These are phyloP conservation scores for Xylaria sp. DNA, from an alignment of 2,329 filamentous ascomycete genomes.

Conservation along the genomic window DNA sequence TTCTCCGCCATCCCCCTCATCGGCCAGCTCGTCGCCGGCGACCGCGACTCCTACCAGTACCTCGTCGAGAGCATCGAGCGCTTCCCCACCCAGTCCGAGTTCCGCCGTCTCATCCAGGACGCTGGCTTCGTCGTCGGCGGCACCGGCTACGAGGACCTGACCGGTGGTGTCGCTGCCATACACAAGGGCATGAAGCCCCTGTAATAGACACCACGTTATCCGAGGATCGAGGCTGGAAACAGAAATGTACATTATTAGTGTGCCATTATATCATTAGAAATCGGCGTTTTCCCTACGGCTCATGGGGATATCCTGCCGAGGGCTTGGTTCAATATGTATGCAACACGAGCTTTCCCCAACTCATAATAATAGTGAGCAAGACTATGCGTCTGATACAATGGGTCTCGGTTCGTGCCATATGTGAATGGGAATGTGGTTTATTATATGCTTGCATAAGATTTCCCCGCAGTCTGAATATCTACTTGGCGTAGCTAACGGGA, in stretches of 20 bases:
- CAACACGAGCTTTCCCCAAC: not conserved
- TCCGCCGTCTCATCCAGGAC: constrained; percentile 79
- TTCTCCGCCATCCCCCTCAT: constrained; percentile 94
- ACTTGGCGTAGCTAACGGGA: no score
- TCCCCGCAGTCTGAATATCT: no score
- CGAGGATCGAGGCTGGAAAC: not conserved
- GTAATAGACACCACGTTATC: constrained; percentile 6
- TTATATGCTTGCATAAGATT: not conserved
- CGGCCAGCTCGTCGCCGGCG: constrained; percentile 90
- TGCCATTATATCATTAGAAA: not conserved
- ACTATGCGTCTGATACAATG: not conserved
- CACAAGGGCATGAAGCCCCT: constrained; percentile 93
- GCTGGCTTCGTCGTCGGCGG: constrained; percentile 88
- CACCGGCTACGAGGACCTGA: constrained; percentile 86
- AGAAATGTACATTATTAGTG: constrained; percentile 19
- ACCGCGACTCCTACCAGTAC: constrained; percentile 97
- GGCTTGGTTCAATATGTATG: not conserved
- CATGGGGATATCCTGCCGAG: not conserved
- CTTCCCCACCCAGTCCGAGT: constrained; percentile 86
- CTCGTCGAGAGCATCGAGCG: constrained; percentile 96
- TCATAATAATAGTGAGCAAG: not conserved
- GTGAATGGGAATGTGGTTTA: not conserved
- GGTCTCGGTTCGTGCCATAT: not conserved
- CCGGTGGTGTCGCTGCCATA: constrained; percentile 90
- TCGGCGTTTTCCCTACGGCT: not conserved